Base-by-base conservation (phyloP, 2,329 filamentous ascomycete genomes). In the Colletotrichum sidae region DNA sequence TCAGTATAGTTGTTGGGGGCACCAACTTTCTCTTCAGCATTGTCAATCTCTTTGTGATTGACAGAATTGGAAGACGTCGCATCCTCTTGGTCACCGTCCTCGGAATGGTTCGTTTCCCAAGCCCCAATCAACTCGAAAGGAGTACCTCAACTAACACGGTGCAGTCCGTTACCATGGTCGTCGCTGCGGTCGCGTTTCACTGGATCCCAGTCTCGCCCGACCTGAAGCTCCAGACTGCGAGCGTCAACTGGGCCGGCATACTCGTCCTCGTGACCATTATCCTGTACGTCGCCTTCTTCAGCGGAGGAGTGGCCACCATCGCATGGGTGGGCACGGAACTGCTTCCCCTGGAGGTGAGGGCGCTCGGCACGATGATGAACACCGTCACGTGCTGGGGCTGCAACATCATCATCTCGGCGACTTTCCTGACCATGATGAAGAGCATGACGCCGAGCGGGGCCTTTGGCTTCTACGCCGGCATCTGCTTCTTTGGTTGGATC, bases 401-500 rank as follows among this genome's bases (percentile, higher is more conserved):
- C 61, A 84, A 84, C 69, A 79, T 85, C 60, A 83, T 85, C 60
- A 78, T 85, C 55, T 74, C 81, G 6, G 82, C 79, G 4, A 84
- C 82, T 0, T 85, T 85, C 72, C 71, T 85, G 9, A 77, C 79
- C 4, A 81, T 79, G 42, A 85, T 85, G 79, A 78, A 85, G 65
- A 73, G 72, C 10, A 81, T 79, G 66, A 85, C 83, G 0, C 82
- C 82, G 0, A 80, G 77, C 4, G 84, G 84, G 0, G 80, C 83
- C 0, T 86, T 85, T 65, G 83, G 82, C 2, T 85, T 86, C 72
- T 86, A 85, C 60, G 79, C 82, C 0, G 81, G 74, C 0, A 81
- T 86, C 37, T 85, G 82, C 69, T 77, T 81, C 62, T 69, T 81
- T 37, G 82, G 83, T 12, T 83, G 78, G 71, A 55, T 84, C 6